Evolutionary conservation across 805 yeast genomes (phyloP), one percentile per base, ranked within the genome.

Genomic region (Suhomyces sp.): DNA sequence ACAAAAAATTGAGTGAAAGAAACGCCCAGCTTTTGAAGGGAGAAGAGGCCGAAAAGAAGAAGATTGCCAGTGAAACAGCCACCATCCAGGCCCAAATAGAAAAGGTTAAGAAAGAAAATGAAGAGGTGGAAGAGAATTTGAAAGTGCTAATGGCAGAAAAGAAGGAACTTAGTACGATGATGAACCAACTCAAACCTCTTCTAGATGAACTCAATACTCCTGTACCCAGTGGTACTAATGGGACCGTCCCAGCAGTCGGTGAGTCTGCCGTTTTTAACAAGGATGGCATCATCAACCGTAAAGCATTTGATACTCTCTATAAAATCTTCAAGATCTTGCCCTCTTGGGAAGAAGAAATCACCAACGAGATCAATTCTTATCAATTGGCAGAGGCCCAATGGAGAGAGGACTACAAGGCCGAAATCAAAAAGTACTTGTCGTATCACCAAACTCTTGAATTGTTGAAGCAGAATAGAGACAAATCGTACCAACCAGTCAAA

Each of bases 311-410:
- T 8, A 48, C 63, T 0, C 48, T 72, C 7, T 52, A 57, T 15
- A 59, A 63, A 35, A 58, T 74, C 3, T 61, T 60, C 44, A 53
- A 54, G 24, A 50, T 70, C n/a, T 57, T 55, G 44, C 78, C 78
- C 9, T 63, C 65, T 4, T 74, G 79, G 79, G 62, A 62, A 40
- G 56, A 55, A 12, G 73, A 71, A 19, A 58, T 74, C 17, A 47
- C 55, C 49, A 58, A 59, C 6, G 76, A 71, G 47, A 54, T 70
- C 9, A 66, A 60, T 8, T 40, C 51, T 40, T 58, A 62, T 47
- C 60, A 60, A 35, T 62, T 64, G 22, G 52, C 63, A 24, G 78
- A 74, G 36, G 49, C 52, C 10, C 60, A 65, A 10, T 75, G 78
- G 77, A 63, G 57, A 36, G 58, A 57, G 1, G 56, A 63, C 15